A percentile compares a stretch with the other conserved stretches of the same genome.
These are phyloP conservation scores for Trichoderma guizhouense DNA, from an alignment of 2,329 filamentous ascomycete species.

Conservation along the genomic window DNA sequence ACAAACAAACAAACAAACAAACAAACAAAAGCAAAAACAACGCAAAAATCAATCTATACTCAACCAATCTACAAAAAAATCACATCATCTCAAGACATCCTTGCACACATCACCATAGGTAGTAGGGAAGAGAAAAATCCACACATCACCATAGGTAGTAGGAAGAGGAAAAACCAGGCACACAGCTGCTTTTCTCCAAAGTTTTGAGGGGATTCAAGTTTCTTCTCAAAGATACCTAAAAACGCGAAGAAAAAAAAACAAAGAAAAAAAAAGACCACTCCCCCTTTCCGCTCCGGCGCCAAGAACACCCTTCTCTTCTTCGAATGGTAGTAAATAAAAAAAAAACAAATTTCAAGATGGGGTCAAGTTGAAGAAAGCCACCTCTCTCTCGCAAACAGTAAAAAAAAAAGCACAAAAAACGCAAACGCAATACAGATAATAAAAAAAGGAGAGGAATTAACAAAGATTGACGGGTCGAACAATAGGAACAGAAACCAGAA, in stretches of 20 bases:
- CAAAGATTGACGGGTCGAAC: slow-evolving; percentile 10
- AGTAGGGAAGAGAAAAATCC: neutral
- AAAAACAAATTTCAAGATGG: neutral
- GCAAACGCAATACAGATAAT: neutral
- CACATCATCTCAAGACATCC: neutral
- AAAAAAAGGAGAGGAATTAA: slow-evolving; percentile 5
- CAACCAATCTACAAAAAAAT: neutral
- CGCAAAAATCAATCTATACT: neutral
- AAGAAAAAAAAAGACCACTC: neutral
- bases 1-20: neutral
- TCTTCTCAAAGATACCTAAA: slow-evolving; percentile 12
- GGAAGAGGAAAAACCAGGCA: neutral
- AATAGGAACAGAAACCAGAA: neutral
- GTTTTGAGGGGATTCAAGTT: neutral
- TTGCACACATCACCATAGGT: slow-evolving; percentile 2
- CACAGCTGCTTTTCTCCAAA: neutral
- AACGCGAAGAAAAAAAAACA: neutral
- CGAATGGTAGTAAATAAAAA: slow-evolving; percentile 1
- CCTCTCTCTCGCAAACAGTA: neutral
- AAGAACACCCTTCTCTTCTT: slow-evolving; percentile 13
- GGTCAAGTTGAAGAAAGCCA: neutral
- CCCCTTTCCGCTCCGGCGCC: slow-evolving; percentile 5
- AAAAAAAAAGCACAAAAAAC: neutral
- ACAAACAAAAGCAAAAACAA: neutral
- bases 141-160: neutral